Evolutionary conservation across 163 green algal genomes (phyloP).

Genomic region (Scenedesmus sp.): DNA sequence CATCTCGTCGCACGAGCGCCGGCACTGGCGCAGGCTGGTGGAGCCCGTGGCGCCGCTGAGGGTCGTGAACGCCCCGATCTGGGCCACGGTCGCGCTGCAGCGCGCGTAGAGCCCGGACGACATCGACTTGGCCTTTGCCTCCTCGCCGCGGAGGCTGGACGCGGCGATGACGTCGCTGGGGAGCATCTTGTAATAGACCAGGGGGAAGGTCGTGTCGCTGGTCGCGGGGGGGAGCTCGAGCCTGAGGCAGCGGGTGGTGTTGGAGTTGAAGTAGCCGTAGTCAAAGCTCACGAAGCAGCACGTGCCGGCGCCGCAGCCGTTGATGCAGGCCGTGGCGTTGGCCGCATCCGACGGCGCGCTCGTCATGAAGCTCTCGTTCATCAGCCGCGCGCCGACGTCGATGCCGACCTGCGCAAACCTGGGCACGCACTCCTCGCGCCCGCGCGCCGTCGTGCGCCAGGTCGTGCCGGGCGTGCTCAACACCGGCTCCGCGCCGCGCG

Average conservation of each 20-base stretch:
- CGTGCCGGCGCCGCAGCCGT: not conserved
- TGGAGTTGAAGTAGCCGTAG: not conserved
- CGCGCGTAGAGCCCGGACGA: conserved; percentile 23
- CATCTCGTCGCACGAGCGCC: no score
- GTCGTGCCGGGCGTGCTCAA: not conserved
- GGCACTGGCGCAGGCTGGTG: no score
- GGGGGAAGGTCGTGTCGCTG: not conserved
- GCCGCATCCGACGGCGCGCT: no score
- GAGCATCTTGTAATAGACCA: conserved; percentile 18
- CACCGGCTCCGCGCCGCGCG: not conserved
- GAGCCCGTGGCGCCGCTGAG: no score
- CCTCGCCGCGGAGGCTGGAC: not conserved
- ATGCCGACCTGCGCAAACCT: conserved; percentile 1
- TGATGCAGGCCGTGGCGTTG: not conserved
- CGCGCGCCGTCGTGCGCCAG: not conserved
- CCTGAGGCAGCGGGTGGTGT: no score
- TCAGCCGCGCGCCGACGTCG: not conserved
- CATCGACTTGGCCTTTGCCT: conserved; percentile 19
- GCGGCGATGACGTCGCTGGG: conserved; percentile 14
- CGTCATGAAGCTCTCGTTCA: not conserved
- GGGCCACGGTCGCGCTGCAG: no score
- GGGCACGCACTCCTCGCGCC: conserved; percentile 21
- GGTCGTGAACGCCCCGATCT: no score
- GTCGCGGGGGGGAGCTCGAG: not conserved
- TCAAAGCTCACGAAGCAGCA: conserved; percentile 29